phyloP scores from a whole-genome alignment of 371 early-diverging fungal species.

The Parasitella parasitica region DNA sequence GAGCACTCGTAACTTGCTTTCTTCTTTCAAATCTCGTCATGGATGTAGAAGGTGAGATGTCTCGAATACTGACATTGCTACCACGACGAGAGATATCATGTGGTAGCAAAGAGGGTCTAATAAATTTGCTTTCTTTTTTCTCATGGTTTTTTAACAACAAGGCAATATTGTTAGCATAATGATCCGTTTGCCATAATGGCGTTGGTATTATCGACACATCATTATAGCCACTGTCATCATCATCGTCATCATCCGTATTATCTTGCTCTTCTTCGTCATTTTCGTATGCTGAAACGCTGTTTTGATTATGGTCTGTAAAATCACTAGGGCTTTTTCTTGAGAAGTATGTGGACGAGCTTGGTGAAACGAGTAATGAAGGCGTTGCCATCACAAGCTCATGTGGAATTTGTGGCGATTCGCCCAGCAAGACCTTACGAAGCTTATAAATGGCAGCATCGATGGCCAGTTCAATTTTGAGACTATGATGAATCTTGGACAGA shows the following conservation, averaged over 20 bases:
- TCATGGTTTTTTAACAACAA: background rate
- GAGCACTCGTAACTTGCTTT: constrained; percentile 16
- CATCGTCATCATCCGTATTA: background rate
- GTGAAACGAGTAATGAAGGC: background rate
- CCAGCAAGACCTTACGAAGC: constrained; percentile 1
- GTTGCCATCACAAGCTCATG: background rate
- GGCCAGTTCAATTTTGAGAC: constrained; percentile 74
- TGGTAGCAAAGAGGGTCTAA: background rate
- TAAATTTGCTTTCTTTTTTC: background rate
- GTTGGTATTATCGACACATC: background rate
- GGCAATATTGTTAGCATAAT: background rate
- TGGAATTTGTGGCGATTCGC: background rate
- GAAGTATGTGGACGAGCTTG: background rate
- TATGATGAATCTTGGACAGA: constrained; percentile 76
- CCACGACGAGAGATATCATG: constrained; percentile 6
- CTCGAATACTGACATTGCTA: constrained; percentile 3
- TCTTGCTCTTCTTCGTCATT: background rate
- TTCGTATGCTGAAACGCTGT: background rate
- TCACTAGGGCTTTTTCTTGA: background rate
- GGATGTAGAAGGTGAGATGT: constrained; percentile 1
- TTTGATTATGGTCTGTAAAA: background rate
- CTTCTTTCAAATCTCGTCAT: constrained; percentile 10
- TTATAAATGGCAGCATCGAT: constrained; percentile 68
- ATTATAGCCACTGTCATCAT: background rate
- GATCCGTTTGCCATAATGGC: constrained; percentile 8